Evolutionary conservation across 1,284 basidiomycete genomes (phyloP).

Genomic region (Athelia sp.): DNA sequence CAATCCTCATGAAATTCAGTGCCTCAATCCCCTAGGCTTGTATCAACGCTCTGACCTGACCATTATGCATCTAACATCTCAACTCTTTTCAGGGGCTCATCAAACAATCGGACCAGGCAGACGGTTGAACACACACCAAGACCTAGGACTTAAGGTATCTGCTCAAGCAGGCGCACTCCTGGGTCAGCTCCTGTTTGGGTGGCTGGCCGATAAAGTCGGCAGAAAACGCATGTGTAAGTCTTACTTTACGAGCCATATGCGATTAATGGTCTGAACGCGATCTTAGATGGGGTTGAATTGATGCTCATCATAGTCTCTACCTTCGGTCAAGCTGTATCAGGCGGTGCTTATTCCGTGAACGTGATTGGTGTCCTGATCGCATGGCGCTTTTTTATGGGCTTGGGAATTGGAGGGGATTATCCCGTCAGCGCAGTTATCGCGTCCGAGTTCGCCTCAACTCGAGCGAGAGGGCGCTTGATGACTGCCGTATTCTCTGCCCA

Average conservation of each 20-base stretch:
- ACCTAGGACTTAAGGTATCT: constrained; percentile 77
- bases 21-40: background rate
- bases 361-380: constrained; percentile 72
- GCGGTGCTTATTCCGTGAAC: constrained; percentile 52
- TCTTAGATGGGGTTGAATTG: constrained; percentile 65
- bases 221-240: constrained; percentile 46
- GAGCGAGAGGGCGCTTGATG: constrained; percentile 71
- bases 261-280: too few relatives aligned
- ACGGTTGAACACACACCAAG: constrained; percentile 51
- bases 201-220: constrained; percentile 50
- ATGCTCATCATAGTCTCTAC: constrained; percentile 67
- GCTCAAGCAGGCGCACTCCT: constrained; percentile 59
- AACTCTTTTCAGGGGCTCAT: background rate
- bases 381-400: constrained; percentile 63
- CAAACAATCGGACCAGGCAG: constrained; percentile 10
- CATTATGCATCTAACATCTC: too few relatives aligned
- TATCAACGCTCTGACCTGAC: too few relatives aligned
- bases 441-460: constrained; percentile 74
- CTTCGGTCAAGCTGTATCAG: constrained; percentile 58
- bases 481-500: constrained; percentile 65
- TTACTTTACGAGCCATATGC: too few relatives aligned
- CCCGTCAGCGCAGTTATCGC: constrained; percentile 63
- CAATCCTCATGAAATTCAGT: too few relatives aligned
- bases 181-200: constrained; percentile 55
- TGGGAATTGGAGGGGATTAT: constrained; percentile 74